These are phyloP conservation scores for Trifolium fragiferum DNA, from an alignment of 306 rosid species.

Conservation along the genomic window DNA sequence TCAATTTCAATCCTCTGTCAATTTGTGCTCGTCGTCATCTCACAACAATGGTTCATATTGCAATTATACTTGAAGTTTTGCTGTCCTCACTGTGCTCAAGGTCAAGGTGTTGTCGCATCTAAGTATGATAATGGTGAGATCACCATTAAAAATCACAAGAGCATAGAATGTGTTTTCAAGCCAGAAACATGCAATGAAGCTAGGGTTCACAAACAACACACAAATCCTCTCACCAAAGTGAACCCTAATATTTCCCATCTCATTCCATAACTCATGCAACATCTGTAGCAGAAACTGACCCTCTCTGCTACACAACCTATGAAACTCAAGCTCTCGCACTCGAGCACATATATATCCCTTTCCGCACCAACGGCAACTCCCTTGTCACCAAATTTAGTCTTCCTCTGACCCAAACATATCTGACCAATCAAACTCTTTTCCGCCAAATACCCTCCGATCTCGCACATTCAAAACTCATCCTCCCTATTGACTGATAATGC, in stretches of 20 bases:
- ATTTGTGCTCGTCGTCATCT: neutral
- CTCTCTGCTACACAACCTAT: neutral
- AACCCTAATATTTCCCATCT: conserved; percentile 6
- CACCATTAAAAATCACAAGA: neutral
- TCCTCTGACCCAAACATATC: neutral
- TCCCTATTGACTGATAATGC: neutral
- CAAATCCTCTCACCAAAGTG: conserved; percentile 7
- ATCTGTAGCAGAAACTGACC: neutral
- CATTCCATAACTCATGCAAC: neutral
- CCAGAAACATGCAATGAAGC: neutral
- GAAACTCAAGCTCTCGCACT: conserved; percentile 12
- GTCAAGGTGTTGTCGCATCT: neutral
- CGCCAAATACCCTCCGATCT: neutral
- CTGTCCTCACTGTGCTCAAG: neutral
- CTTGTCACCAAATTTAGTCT: neutral
- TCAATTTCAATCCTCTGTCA: conserved; percentile 4
- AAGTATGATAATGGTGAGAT: conserved; percentile 4
- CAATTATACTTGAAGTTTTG: conserved; percentile 4
- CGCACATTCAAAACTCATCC: conserved; percentile 4
- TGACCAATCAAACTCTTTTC: neutral
- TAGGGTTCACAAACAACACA: neutral
- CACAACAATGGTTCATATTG: neutral
- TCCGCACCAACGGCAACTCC: neutral
- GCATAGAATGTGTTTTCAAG: neutral
- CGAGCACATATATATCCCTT: neutral